These are phyloP conservation scores for Colletotrichum karsti DNA, from an alignment of 2,329 filamentous ascomycete species.

Conservation along the genomic window DNA sequence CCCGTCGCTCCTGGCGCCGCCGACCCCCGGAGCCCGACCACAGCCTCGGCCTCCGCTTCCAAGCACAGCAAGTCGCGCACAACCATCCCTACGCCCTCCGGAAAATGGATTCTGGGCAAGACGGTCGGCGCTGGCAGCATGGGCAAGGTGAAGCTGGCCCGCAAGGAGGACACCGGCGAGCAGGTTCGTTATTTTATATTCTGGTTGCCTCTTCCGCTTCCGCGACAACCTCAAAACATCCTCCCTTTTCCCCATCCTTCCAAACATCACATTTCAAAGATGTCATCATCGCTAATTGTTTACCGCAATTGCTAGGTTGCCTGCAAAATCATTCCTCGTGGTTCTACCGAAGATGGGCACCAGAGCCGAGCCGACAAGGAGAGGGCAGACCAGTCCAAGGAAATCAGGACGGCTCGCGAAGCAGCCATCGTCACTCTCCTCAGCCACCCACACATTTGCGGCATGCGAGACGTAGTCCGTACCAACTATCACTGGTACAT, in stretches of 20 bases:
- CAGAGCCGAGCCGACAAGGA: conserved; percentile 78
- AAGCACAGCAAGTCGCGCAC: conserved; percentile 72
- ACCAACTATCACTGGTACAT: conserved; percentile 99
- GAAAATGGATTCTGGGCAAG: conserved; percentile 95
- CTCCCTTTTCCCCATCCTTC: not conserved
- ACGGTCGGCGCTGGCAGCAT: conserved; percentile 98
- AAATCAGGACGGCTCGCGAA: conserved; percentile 92
- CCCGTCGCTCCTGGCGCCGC: conserved; percentile 56
- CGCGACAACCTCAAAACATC: not conserved
- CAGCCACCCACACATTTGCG: conserved; percentile 95
- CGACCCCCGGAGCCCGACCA: conserved; percentile 49
- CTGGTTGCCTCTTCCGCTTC: not conserved
- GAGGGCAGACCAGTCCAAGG: conserved; percentile 93
- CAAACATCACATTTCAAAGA: not conserved
- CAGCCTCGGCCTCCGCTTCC: conserved; percentile 45
- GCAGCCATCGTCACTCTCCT: conserved; percentile 95
- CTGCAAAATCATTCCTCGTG: conserved; percentile 95
- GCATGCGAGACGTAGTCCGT: conserved; percentile 91
- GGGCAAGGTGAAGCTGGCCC: conserved; percentile 97
- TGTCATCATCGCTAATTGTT: not conserved
- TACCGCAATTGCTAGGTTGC: conserved; percentile 74
- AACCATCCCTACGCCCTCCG: conserved; percentile 88
- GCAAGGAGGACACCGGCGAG: conserved; percentile 88
- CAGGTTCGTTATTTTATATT: conserved; percentile 73
- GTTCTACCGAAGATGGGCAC: conserved; percentile 86